phyloP scores from a whole-genome alignment of 2,329 filamentous ascomycete genomes.

The Aspergillus pseudotamarii region DNA sequence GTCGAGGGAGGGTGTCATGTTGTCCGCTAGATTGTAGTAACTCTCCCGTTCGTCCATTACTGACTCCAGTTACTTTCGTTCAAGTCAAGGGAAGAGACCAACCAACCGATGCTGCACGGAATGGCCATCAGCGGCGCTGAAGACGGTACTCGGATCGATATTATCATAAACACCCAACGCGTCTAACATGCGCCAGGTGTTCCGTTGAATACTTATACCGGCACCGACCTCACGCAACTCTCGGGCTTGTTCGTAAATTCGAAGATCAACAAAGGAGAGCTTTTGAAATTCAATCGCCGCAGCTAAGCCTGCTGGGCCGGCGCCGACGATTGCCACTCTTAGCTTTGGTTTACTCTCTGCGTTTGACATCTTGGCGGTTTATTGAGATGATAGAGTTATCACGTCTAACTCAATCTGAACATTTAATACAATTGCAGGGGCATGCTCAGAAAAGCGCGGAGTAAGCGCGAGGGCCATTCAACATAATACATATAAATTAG shows the following conservation, averaged over 20 bases:
- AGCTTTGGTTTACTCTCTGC: neutral
- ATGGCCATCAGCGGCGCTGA: constrained; percentile 15
- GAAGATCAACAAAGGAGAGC: constrained; percentile 10
- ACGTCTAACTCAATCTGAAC: neutral
- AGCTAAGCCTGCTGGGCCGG: constrained; percentile 18
- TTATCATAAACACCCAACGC: constrained; percentile 13
- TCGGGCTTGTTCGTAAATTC: constrained; percentile 17
- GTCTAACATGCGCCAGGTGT: constrained; percentile 20
- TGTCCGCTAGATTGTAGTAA: constrained; percentile 11
- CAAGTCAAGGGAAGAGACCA: no score
- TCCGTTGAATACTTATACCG: constrained; percentile 15
- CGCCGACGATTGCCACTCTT: constrained; percentile 17
- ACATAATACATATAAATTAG: neutral
- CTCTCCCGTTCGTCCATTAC: constrained; percentile 18
- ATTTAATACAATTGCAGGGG: neutral
- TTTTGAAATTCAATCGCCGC: constrained; percentile 17
- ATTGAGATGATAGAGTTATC: neutral
- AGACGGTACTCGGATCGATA: constrained; percentile 11
- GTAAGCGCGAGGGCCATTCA: neutral
- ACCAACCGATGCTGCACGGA: constrained; percentile 15
- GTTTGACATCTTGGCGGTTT: neutral
- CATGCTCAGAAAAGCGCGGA: neutral
- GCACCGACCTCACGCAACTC: constrained; percentile 16
- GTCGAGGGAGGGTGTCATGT: constrained; percentile 5
- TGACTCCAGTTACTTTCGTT: neutral